Evolutionary conservation across 2,329 filamentous ascomycete genomes (phyloP).

Genomic region (Fusarium begoniae): DNA sequence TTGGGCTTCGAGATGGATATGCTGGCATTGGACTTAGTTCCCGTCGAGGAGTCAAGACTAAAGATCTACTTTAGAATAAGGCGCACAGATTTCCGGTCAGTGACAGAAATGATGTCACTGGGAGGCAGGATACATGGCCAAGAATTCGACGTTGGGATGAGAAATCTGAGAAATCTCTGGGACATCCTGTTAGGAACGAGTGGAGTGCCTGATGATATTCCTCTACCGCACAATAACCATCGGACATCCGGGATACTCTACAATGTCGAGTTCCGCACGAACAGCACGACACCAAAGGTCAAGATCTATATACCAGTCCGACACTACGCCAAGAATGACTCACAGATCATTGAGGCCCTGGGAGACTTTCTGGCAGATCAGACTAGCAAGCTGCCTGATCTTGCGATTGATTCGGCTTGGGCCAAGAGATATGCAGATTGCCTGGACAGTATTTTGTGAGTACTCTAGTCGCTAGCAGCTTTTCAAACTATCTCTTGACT

Average conservation of each 20-base stretch:
- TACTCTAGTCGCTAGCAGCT: too few relatives aligned
- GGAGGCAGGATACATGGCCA: slow-evolving; percentile 22
- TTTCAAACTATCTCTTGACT: not conserved
- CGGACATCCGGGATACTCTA: slow-evolving; percentile 49
- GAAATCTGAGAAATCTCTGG: slow-evolving; percentile 32
- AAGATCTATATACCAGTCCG: slow-evolving; percentile 50
- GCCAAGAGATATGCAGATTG: not conserved
- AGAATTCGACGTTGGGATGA: slow-evolving; percentile 15
- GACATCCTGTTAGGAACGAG: slow-evolving; percentile 15
- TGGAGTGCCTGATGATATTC: slow-evolving; percentile 4
- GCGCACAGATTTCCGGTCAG: slow-evolving; percentile 43
- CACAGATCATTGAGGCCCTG: not conserved
- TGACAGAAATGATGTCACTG: slow-evolving; percentile 40
- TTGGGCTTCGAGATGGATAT: slow-evolving; percentile 34
- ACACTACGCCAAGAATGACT: slow-evolving; percentile 42
- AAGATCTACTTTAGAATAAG: slow-evolving; percentile 50
- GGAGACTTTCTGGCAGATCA: not conserved
- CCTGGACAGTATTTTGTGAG: not conserved
- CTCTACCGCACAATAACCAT: slow-evolving; percentile 33
- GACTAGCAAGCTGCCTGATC: not conserved
- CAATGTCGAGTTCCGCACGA: slow-evolving; percentile 44
- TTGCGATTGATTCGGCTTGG: not conserved
- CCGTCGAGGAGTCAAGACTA: slow-evolving; percentile 42
- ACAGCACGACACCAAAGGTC: slow-evolving; percentile 29
- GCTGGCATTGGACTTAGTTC: slow-evolving; percentile 48